Conservation (phyloP, 2,329 filamentous ascomycete species). For the Fusarium setosum region DNA sequence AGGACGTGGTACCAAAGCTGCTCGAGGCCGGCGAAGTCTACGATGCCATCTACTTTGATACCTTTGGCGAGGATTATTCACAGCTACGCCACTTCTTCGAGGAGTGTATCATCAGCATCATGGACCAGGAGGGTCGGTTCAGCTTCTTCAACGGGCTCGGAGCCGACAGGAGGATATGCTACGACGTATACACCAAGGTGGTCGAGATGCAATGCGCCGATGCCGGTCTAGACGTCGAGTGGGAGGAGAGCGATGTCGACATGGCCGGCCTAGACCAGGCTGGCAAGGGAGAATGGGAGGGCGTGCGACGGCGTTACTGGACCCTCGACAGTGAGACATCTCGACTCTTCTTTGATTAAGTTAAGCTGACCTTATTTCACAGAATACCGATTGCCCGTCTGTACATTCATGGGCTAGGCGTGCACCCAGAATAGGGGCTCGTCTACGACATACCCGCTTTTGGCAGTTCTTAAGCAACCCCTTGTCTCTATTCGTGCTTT, state of each 20-base stretch:
- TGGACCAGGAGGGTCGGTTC: conserved; percentile 80
- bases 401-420: conserved; percentile 75
- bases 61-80: conserved; percentile 92
- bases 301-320: conserved; percentile 91
- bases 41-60: conserved; percentile 96
- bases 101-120: conserved; percentile 83
- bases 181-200: conserved; percentile 95
- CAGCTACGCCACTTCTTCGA: conserved; percentile 89
- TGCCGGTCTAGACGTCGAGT: conserved; percentile 89
- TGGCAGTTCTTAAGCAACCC: conserved; percentile 20
- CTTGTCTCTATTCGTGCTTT: conserved; percentile 27
- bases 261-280: conserved; percentile 71
- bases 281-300: conserved; percentile 84
- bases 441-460: conserved; percentile 23
- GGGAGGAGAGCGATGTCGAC: conserved; percentile 82
- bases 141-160: conserved; percentile 93
- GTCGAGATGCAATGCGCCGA: conserved; percentile 92
- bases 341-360: background rate
- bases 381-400: conserved; percentile 80
- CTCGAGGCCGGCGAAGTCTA: conserved; percentile 77
- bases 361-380: conserved; percentile 40
- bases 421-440: conserved; percentile 8
- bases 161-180: conserved; percentile 91
- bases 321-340: conserved; percentile 74
- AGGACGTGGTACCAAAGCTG: conserved; percentile 78